Conservation (phyloP, 495 filamentous ascomycete species). For the Durotheca rogersii region DNA sequence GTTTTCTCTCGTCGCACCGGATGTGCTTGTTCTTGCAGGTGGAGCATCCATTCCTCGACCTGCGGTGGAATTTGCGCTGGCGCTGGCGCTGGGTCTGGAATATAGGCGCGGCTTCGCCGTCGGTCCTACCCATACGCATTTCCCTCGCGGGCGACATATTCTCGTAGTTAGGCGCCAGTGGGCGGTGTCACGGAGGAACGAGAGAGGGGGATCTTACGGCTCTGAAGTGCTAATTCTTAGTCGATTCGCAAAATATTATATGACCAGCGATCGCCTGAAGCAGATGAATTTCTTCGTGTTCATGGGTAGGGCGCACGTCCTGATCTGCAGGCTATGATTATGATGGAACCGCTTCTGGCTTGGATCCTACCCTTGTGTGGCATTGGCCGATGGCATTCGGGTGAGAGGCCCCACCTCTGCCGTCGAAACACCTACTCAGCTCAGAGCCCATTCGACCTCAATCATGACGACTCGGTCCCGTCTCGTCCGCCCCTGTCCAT, state of each 20-base stretch:
- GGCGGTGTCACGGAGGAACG: slow-evolving; percentile 4
- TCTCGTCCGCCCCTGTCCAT: no score
- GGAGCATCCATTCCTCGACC: slow-evolving; percentile 34
- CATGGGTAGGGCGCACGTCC: slow-evolving; percentile 3
- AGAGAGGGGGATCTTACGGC: slow-evolving; percentile 2
- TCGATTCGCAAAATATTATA: slow-evolving; percentile 17
- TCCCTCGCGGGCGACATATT: no score
- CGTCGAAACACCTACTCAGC: no score
- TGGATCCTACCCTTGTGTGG: slow-evolving; percentile 23
- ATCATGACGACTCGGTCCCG: no score
- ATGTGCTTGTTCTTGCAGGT: slow-evolving; percentile 39
- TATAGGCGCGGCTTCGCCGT: slow-evolving; percentile 22
- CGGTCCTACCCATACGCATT: slow-evolving; percentile 11
- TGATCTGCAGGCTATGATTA: slow-evolving; percentile 15
- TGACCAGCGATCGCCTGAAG: slow-evolving; percentile 20
- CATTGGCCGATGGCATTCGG: neutral
- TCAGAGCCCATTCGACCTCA: no score
- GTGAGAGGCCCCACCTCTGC: neutral
- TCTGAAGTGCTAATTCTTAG: slow-evolving; percentile 1
- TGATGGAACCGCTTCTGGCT: slow-evolving; percentile 22
- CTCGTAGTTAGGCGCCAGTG: no score
- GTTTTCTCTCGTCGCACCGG: slow-evolving; percentile 37
- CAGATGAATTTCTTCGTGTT: slow-evolving; percentile 20
- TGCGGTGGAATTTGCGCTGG: slow-evolving; percentile 36
- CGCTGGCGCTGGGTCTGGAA: slow-evolving; percentile 26